Evolutionary conservation across 805 yeast species (phyloP), one percentile per base, ranked within the genome.

Genomic region (Candida quercuum): DNA sequence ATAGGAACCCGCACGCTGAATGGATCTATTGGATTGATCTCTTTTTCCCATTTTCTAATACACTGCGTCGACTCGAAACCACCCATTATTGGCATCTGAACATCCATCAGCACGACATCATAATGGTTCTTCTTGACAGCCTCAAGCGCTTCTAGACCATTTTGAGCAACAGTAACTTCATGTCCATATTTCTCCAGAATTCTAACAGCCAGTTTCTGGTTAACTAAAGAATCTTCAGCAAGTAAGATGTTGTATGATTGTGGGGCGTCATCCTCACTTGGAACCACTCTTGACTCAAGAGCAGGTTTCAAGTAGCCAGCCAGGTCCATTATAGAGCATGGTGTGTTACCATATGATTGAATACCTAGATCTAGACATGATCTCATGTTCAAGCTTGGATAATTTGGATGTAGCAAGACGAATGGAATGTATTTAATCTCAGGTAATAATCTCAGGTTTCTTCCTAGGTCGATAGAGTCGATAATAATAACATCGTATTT

Each of bases 81-180:
- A 23, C 95, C 95, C 93, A 86, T 87, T n/a, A 85, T 86, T 7
- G 95, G 95, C 96, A 86, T 86, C 59, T 86, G 96, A 32, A 86
- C 95, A 64, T 86, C 95, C 96, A 86, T 86, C 48, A 86, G 71
- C 16, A 86, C 84, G 33, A 84, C 89, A 55, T 86, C 95, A 56
- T 80, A 86, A 32, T 72, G 69, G 43, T 72, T 75, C 47, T 73
- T 69, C 56, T 78, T 69, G 29, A 85, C 78, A 1, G 88, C 89
- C 41, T 86, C 86, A 46, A 76, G 72, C 1, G 95, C 95, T 49
- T 86, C 86, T 41, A 75, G 67, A 13, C 96, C 95, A 60, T 86
- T 86, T 57, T 84, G 93, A 8, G 86, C 95, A 33, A 86, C 95
- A 40, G 78, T 81, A 11, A 86, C 91, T 39, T 72, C 70, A 60